These are phyloP conservation scores for Suhomyces terraborum DNA, from an alignment of 1,139 yeast genomes.

Conservation along the genomic window DNA sequence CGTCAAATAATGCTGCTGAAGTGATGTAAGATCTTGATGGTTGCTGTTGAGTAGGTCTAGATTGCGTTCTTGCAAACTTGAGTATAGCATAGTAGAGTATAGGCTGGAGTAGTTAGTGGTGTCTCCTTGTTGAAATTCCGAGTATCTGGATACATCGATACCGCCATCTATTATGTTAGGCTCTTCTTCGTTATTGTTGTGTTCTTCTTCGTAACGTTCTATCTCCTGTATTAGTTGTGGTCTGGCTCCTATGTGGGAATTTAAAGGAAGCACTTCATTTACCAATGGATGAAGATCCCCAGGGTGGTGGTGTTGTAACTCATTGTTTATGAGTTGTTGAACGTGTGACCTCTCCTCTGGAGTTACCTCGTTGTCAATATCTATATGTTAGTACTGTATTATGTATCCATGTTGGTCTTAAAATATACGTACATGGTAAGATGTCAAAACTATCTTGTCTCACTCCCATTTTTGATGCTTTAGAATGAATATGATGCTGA, in stretches of 20 bases:
- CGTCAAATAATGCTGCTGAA: slow-evolving; percentile 24
- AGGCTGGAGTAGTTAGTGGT: slow-evolving; percentile 24
- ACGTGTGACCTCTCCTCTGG: slow-evolving; percentile 38
- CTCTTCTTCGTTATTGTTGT: slow-evolving; percentile 22
- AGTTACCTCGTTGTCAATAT: slow-evolving; percentile 19
- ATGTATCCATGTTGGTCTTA: background rate
- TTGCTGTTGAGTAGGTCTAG: slow-evolving; percentile 27
- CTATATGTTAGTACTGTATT: slow-evolving; percentile 2
- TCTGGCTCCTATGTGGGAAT: slow-evolving; percentile 12
- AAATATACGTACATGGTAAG: background rate
- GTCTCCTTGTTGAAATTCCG: slow-evolving; percentile 23
- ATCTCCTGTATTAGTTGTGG: slow-evolving; percentile 30
- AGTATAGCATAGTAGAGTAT: slow-evolving; percentile 36
- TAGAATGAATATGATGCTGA: background rate
- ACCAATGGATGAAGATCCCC: slow-evolving; percentile 32
- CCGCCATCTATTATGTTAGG: slow-evolving; percentile 23
- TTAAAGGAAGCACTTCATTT: slow-evolving; percentile 29
- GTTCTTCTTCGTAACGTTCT: slow-evolving; percentile 35
- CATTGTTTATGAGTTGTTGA: slow-evolving; percentile 31
- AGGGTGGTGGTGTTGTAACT: slow-evolving; percentile 6
- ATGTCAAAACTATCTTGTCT: background rate
- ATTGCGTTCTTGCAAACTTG: slow-evolving; percentile 33
- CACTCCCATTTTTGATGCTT: no score
- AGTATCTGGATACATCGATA: slow-evolving; percentile 35
- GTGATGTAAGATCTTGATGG: slow-evolving; percentile 20